Conservation (phyloP, 768 basidiomycete genomes). For the Lenzites betulinus region DNA sequence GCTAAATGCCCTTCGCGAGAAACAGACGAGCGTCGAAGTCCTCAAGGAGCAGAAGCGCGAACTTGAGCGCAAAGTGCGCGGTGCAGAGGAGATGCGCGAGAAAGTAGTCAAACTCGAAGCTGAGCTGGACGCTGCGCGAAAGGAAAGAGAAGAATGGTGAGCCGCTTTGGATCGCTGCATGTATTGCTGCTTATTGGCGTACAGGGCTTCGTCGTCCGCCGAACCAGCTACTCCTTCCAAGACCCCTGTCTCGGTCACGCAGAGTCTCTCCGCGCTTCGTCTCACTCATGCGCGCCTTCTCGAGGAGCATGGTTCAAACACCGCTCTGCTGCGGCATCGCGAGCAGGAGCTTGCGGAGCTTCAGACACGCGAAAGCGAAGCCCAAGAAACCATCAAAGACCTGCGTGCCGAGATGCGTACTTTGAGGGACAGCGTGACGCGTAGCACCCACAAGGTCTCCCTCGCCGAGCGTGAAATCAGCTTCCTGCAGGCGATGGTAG, state of each 20-base stretch:
- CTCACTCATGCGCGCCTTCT: conserved; percentile 62
- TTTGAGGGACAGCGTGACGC: conserved; percentile 42
- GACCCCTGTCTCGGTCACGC: conserved; percentile 56
- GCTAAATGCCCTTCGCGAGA: conserved; percentile 52
- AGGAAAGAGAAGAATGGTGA: conserved; percentile 63
- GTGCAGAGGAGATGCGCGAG: conserved; percentile 56
- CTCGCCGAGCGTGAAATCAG: conserved; percentile 62
- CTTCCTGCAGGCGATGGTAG: conserved; percentile 69
- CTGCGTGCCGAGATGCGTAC: conserved; percentile 39
- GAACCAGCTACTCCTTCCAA: conserved; percentile 42
- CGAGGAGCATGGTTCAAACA: conserved; percentile 64
- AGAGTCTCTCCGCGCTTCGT: conserved; percentile 60
- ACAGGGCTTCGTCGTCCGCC: conserved; percentile 42
- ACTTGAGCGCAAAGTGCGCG: conserved; percentile 53
- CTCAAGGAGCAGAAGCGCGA: conserved; percentile 73
- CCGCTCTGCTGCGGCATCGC: conserved; percentile 52
- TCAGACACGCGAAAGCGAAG: conserved; percentile 34
- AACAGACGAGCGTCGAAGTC: conserved; percentile 65
- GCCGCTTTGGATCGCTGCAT: conserved; percentile 14
- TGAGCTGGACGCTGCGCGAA: conserved; percentile 60
- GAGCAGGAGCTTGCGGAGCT: conserved; percentile 52
- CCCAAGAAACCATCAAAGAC: conserved; percentile 31
- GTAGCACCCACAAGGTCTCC: conserved; percentile 42
- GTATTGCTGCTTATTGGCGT: background rate
- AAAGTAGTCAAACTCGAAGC: conserved; percentile 60